Evolutionary conservation across 1,139 yeast genomes (phyloP).

Genomic region (Maudiozyma humilis): DNA sequence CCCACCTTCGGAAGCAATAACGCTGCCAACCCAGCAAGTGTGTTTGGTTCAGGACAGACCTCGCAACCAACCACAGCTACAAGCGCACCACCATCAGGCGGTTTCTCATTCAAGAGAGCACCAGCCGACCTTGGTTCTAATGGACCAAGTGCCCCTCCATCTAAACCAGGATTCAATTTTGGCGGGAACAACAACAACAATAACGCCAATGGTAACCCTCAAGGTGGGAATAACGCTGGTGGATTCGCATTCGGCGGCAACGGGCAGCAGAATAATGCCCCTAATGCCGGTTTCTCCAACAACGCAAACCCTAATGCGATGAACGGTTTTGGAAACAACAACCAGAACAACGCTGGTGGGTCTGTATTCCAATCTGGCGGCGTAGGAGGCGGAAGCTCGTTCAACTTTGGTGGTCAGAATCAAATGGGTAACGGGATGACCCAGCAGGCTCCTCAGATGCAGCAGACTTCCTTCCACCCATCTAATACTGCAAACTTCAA

Average conservation of each 20-base stretch:
- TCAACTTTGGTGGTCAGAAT: neutral
- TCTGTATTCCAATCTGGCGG: slow-evolving; percentile 4
- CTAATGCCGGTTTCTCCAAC: neutral
- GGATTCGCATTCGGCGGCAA: too few relatives aligned
- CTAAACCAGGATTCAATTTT: slow-evolving; percentile 5
- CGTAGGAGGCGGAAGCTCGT: neutral
- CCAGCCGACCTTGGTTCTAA: too few relatives aligned
- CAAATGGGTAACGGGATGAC: neutral
- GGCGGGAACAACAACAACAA: neutral
- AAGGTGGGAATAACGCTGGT: neutral
- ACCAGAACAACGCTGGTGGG: slow-evolving; percentile 1
- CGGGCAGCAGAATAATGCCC: neutral
- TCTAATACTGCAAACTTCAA: slow-evolving; percentile 23
- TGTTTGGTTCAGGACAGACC: neutral
- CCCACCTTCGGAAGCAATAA: neutral
- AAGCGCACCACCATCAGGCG: neutral
- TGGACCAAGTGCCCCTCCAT: too few relatives aligned
- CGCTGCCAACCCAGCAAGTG: neutral
- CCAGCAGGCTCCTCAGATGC: slow-evolving; percentile 9
- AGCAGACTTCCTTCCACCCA: slow-evolving; percentile 12
- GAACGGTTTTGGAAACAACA: neutral
- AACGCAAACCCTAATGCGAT: slow-evolving; percentile 1
- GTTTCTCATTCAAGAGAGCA: neutral
- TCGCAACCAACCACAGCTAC: neutral
- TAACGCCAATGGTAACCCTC: neutral